Conservation (phyloP, 2,329 filamentous ascomycete genomes). For the Moelleriella libera region DNA sequence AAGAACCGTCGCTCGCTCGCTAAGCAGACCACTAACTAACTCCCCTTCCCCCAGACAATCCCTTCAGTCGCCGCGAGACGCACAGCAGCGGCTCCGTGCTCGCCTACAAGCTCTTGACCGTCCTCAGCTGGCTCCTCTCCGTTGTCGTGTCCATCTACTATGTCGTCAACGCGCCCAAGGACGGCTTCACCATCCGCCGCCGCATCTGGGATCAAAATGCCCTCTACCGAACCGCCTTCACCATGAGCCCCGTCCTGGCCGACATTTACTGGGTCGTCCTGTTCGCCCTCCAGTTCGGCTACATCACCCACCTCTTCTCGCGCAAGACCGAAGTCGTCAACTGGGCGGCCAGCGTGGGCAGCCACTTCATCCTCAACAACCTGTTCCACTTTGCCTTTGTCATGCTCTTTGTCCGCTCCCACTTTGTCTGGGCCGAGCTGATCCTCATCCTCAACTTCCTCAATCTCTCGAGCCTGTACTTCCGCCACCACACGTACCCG, state of each 20-base stretch:
- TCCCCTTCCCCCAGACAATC: slow-evolving; percentile 43
- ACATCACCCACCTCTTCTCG: slow-evolving; percentile 65
- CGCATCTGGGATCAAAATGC: slow-evolving; percentile 67
- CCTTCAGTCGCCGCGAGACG: slow-evolving; percentile 57
- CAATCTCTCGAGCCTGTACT: slow-evolving; percentile 68
- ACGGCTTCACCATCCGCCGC: slow-evolving; percentile 42
- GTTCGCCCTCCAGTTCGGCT: slow-evolving; percentile 62
- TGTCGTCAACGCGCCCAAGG: slow-evolving; percentile 46
- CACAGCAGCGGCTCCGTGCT: slow-evolving; percentile 47
- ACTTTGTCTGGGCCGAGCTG: slow-evolving; percentile 64
- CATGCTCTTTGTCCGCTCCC: slow-evolving; percentile 64
- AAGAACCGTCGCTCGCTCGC: no score
- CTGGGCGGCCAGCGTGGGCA: slow-evolving; percentile 61
- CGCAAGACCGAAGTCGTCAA: slow-evolving; percentile 46
- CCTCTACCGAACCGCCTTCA: slow-evolving; percentile 56
- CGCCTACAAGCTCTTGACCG: slow-evolving; percentile 63
- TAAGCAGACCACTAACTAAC: no score
- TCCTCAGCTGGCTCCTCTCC: slow-evolving; percentile 61
- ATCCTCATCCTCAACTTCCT: slow-evolving; percentile 69
- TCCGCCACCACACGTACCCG: slow-evolving; percentile 59
- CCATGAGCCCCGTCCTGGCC: slow-evolving; percentile 49
- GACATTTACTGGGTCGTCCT: slow-evolving; percentile 70
- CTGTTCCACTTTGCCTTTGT: slow-evolving; percentile 70
- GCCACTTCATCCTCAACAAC: slow-evolving; percentile 79
- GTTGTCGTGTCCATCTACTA: slow-evolving; percentile 65